A percentile compares a stretch with the other conserved stretches of the same genome.
These are phyloP conservation scores for Lactifluus piperatus DNA, from an alignment of 768 basidiomycete species.

Conservation along the genomic window DNA sequence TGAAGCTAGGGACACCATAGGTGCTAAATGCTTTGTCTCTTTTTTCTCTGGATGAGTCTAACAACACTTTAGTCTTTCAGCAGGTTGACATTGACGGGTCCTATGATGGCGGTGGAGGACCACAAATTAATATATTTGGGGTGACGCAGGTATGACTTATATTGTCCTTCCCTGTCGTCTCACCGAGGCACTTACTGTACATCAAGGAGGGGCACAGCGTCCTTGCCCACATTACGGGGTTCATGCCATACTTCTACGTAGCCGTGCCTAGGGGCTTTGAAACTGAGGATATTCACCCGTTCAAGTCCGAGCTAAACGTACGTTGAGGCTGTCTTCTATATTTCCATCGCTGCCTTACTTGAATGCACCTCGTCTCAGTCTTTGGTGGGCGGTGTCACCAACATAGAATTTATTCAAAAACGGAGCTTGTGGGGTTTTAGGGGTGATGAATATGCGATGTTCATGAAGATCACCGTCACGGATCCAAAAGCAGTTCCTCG, in stretches of 20 bases:
- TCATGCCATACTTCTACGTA: slow-evolving; percentile 91
- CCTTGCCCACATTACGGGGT: slow-evolving; percentile 70
- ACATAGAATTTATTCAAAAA: slow-evolving; percentile 51
- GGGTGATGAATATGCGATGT: slow-evolving; percentile 70
- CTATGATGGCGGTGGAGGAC: slow-evolving; percentile 33
- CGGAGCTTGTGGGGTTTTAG: slow-evolving; percentile 82
- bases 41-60: not conserved
- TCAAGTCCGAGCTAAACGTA: slow-evolving; percentile 70
- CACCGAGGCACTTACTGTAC: not conserved
- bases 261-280: slow-evolving; percentile 78
- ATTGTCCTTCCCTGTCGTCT: not conserved
- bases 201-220: slow-evolving; percentile 80
- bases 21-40: slow-evolving; percentile 35
- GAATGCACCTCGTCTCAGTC: not conserved
- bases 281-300: slow-evolving; percentile 52
- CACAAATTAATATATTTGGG: slow-evolving; percentile 71
- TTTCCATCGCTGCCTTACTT: not conserved
- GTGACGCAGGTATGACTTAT: slow-evolving; percentile 62
- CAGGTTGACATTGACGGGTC: slow-evolving; percentile 89
- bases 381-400: slow-evolving; percentile 32
- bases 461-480: slow-evolving; percentile 74
- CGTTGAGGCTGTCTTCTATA: slow-evolving; percentile 26
- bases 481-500: slow-evolving; percentile 76
- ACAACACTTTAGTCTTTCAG: slow-evolving; percentile 63
- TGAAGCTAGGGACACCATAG: slow-evolving; percentile 53